Base-by-base conservation (phyloP, 257 asterid species). In the Nicotiana sylvestris region DNA sequence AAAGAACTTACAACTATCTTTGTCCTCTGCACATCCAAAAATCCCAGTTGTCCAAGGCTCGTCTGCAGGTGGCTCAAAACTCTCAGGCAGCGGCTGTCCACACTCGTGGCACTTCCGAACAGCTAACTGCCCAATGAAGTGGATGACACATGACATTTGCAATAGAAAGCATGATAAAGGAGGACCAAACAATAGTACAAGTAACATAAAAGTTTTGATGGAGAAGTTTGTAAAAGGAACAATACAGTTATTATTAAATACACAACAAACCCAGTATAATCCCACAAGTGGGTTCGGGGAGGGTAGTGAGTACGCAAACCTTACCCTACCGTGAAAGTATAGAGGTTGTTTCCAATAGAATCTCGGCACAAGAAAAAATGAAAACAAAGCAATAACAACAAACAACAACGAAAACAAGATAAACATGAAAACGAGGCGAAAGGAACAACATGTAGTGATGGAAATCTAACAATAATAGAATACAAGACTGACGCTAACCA, bases 1-100 rank as follows among this genome's bases (percentile, higher is more conserved):
- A 62, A 21, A 29, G 30, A 83, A 82, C 98, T 94, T 89, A 96
- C 99, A 94, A 76, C 98, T 96, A 35, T 94, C 98, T 21, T 89
- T 49, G 89, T 96, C 98, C 85, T 94, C 88, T 76, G 96, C 84
- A 78, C 99, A 96, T 49, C 92, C 94, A 82, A 90, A 94, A 69
- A 96, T 92, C 83, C 97, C 99, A 81, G 97, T 91, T 51, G 90
- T 87, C 99, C 99, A 96, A 62, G 99, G 98, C 85, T 96, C 99
- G 76, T 94, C 97, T 1, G 98, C 92, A 67, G 97, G 98, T 70
- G 96, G 92, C 85, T 87, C 95, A 88, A 90, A 94, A 89, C 98
- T 96, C 89, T 96, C 99, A 33, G 99, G 98, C 87, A 96, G 86
- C 82, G 98, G 89, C 85, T 96, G 98, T 65, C 98, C 98, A 87